Evolutionary conservation across 441 rosid genomes (phyloP).

Genomic region (Populus trichocarpa): DNA sequence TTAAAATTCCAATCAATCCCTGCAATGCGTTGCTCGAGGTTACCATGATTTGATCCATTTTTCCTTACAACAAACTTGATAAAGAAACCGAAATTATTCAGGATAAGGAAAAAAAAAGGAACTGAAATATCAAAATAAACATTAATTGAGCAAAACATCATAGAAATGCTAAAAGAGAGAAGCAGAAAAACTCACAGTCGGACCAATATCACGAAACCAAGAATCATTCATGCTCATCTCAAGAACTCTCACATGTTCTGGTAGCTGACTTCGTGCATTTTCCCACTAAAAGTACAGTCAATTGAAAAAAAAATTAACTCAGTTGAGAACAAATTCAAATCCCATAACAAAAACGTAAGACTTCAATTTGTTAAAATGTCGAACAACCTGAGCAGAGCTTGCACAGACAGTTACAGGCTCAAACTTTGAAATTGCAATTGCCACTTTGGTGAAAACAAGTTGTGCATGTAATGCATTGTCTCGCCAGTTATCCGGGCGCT

Average conservation of each 20-base stretch:
- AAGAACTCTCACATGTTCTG: conserved; percentile 65
- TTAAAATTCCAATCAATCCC: conserved; percentile 93
- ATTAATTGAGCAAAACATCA: neutral
- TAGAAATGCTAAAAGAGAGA: conserved; percentile 5
- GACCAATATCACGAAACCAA: conserved; percentile 95
- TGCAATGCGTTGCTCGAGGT: conserved; percentile 45
- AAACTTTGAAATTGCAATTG: conserved; percentile 69
- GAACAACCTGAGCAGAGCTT: conserved; percentile 66
- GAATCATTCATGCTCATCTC: conserved; percentile 95
- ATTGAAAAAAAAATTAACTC: conserved; percentile 7
- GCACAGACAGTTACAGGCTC: conserved; percentile 89
- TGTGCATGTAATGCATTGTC: conserved; percentile 62
- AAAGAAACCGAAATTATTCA: neutral
- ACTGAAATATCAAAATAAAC: neutral
- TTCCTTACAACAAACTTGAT: conserved; percentile 61
- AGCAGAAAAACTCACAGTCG: conserved; percentile 57
- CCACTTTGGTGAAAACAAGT: conserved; percentile 55
- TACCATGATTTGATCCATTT: conserved; percentile 23
- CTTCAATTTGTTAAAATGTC: neutral
- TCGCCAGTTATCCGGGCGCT: conserved; percentile 92
- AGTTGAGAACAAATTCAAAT: conserved; percentile 1
- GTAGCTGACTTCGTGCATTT: conserved; percentile 71
- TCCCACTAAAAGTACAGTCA: conserved; percentile 56
- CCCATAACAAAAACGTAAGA: neutral
- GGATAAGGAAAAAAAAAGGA: too few relatives aligned